These are phyloP conservation scores for Agrocybe praecox DNA, from an alignment of 768 basidiomycete genomes.

Conservation along the genomic window DNA sequence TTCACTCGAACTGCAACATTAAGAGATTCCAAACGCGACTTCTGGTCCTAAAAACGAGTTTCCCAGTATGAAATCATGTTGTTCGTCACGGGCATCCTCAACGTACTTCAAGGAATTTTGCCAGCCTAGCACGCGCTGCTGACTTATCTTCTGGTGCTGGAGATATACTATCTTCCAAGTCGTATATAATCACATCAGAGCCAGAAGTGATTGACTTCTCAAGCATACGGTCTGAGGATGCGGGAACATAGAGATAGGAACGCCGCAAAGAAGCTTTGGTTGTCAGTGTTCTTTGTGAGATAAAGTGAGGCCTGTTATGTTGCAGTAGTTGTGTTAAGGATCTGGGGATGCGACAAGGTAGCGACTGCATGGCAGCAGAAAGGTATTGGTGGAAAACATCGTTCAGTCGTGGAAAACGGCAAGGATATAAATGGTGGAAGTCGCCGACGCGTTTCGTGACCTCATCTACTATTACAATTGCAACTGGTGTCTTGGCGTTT, in stretches of 20 bases:
- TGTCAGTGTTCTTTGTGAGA: neutral
- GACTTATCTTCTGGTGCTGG: constrained; percentile 64
- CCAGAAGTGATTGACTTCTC: constrained; percentile 65
- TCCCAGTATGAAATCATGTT: neutral
- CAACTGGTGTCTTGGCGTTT: too few species aligned
- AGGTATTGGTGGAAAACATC: too few species aligned
- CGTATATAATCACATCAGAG: constrained; percentile 83
- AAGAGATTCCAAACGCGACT: constrained; percentile 37
- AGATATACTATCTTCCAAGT: constrained; percentile 86
- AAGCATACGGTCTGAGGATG: constrained; percentile 80
- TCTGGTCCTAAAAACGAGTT: constrained; percentile 14
- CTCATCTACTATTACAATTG: too few species aligned
- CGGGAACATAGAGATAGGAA: constrained; percentile 81
- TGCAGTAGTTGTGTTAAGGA: neutral
- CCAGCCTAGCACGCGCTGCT: constrained; percentile 56
- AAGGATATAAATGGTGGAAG: too few species aligned
- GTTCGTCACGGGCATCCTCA: neutral
- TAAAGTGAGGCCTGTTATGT: neutral
- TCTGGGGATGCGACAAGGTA: neutral
- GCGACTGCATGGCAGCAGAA: neutral
- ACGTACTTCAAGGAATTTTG: constrained; percentile 55
- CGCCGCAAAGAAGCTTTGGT: constrained; percentile 25
- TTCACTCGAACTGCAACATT: constrained; percentile 75
- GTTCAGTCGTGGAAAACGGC: too few species aligned
- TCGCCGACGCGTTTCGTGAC: too few species aligned